Conservation (phyloP, 345 rosid species). For the Crucihimalaya himalaica region DNA sequence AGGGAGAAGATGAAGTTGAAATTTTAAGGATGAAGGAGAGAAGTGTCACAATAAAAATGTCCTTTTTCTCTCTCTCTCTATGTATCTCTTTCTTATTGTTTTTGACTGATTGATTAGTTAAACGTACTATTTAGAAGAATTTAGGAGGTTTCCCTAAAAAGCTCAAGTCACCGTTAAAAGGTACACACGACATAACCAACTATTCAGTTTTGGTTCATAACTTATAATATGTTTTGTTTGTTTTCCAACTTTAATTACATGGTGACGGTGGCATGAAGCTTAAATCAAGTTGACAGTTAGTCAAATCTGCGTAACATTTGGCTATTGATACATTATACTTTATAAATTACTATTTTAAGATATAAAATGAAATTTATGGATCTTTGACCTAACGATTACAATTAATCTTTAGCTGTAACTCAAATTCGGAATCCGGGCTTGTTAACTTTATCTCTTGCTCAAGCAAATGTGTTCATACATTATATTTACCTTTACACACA, state of each 20-base stretch:
- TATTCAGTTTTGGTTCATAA: conserved; percentile 23
- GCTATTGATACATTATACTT: conserved; percentile 7
- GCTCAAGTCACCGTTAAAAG: conserved; percentile 33
- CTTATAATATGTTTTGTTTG: conserved; percentile 11
- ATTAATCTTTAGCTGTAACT: neutral
- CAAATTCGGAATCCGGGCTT: neutral
- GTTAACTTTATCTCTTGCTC: neutral
- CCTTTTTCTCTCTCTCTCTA: conserved; percentile 8
- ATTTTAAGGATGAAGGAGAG: conserved; percentile 32
- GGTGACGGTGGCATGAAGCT: conserved; percentile 22
- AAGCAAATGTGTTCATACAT: neutral
- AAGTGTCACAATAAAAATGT: neutral
- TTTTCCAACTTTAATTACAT: conserved; percentile 33
- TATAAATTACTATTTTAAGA: neutral
- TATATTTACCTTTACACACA: neutral
- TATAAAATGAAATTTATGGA: neutral
- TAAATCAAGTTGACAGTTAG: conserved; percentile 33
- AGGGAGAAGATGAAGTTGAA: conserved; percentile 44
- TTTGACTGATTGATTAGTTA: conserved; percentile 33
- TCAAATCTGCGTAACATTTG: conserved; percentile 33
- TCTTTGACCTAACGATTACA: conserved; percentile 1
- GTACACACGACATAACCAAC: conserved; percentile 28
- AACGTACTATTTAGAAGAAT: conserved; percentile 32
- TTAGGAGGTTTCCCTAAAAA: conserved; percentile 36
- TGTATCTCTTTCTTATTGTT: neutral